Base-by-base conservation (phyloP, 2,329 filamentous ascomycete species). In the Leptographium wingfieldii region DNA sequence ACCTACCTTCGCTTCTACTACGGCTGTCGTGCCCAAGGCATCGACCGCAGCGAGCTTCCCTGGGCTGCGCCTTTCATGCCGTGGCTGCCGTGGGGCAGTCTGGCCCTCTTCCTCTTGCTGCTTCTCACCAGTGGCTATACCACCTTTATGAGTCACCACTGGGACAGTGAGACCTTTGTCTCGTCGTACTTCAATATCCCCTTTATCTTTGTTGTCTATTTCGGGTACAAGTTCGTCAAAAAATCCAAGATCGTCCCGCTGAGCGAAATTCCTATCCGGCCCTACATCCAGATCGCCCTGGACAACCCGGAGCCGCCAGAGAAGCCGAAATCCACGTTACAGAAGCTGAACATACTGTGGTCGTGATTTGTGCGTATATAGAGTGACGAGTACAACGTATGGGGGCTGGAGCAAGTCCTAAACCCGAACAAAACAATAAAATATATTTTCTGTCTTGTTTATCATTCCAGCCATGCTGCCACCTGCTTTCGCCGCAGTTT, bases 31-130 rank as follows among this genome's bases (percentile, higher is more conserved):
- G 78, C 78, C 7, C 83, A 90, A 66, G 85, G 85, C 5, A 75
- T 90, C 53, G 75, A 81, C 58, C 78, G 86, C 10, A 76, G 83
- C 60, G 57, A 56, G 66, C 72, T 90, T 19, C 85, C 85, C 0
- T 89, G 85, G 72, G 83, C 79, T 60, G 79, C 83, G 1, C 78
- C 77, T 12, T 74, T 81, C 61, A 86, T 90, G 72, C 87, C 87
- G 1, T 90, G 81, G 67, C 75, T 83, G 4, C 85, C 86, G 1
- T 91, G 72, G 55, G 81, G 84, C 60, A 79, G 84, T 1, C 72
- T 88, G 5, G 69, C 74, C 1, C 82, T 81, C 48, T 56, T 63
- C 22, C 11, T 66, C 33, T 66, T 69, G 16, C 58, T 70, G 9
- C 58, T 70, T 1, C 56, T 70, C 9, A 68, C 67, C 19, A 65